phyloP scores from a whole-genome alignment of 2,329 filamentous ascomycete species.

The Aphanoascus verrucosus region DNA sequence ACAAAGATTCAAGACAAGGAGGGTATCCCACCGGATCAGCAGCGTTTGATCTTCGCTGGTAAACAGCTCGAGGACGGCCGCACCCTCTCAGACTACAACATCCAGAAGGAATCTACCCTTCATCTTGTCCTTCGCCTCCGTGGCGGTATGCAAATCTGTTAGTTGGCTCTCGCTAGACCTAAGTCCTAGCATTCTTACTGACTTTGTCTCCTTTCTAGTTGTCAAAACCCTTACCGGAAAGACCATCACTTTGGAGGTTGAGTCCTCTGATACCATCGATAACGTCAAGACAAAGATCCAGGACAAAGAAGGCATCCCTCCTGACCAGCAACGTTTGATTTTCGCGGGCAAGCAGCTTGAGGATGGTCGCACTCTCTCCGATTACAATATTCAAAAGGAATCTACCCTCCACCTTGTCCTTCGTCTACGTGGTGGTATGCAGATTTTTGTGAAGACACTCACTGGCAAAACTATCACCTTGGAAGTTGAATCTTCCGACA shows the following conservation, averaged over 20 bases:
- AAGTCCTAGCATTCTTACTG: constrained; percentile 5
- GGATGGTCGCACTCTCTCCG: constrained; percentile 77
- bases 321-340: constrained; percentile 90
- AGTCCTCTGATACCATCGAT: constrained; percentile 77
- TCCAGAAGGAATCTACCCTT: constrained; percentile 55
- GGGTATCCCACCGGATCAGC: constrained; percentile 49
- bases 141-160: constrained; percentile 55
- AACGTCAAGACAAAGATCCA: constrained; percentile 97
- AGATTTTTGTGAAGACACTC: constrained; percentile 48
- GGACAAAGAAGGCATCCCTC: constrained; percentile 94
- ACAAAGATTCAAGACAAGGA: constrained; percentile 52
- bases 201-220: constrained; percentile 27
- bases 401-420: constrained; percentile 76
- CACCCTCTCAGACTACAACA: constrained; percentile 46
- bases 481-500: constrained; percentile 80
- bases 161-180: constrained; percentile 20
- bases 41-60: constrained; percentile 48
- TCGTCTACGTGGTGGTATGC: constrained; percentile 71
- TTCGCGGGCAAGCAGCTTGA: constrained; percentile 95
- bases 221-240: constrained; percentile 52
- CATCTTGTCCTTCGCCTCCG: constrained; percentile 65
- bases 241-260: constrained; percentile 57
- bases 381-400: constrained; percentile 96
- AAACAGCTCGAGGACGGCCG: constrained; percentile 50
- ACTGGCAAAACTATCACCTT: constrained; percentile 88